Percentiles rank a stretch among this genome's conserved stretches.
These are phyloP conservation scores for Penicillium lagena DNA, from an alignment of 495 filamentous ascomycete genomes.

Conservation along the genomic window DNA sequence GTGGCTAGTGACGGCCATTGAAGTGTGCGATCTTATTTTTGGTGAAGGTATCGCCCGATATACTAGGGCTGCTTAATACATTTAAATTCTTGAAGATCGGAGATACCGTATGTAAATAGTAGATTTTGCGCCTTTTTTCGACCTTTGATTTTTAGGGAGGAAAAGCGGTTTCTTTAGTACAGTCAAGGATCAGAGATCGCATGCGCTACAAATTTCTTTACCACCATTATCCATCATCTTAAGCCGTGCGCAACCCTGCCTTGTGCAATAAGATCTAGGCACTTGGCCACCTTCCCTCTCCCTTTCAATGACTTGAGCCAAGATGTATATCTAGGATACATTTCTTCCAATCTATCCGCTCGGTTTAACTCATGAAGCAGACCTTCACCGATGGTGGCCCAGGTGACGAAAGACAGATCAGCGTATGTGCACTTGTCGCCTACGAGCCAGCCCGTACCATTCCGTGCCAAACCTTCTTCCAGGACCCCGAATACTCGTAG, in stretches of 20 bases:
- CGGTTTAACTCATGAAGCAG: neutral
- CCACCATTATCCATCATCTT: neutral
- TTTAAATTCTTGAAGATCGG: no score
- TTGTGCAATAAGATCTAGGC: neutral
- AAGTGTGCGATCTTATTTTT: no score
- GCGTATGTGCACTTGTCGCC: constrained; percentile 44
- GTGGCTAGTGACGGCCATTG: no score
- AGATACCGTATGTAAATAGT: no score
- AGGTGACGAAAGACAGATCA: constrained; percentile 43
- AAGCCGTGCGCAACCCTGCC: neutral
- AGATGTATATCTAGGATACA: neutral
- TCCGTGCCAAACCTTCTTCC: constrained; percentile 22
- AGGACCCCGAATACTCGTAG: constrained; percentile 41
- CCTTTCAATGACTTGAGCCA: neutral
- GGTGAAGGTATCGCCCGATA: no score
- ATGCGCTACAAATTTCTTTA: no score
- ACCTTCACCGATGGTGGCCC: constrained; percentile 5
- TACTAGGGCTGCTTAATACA: no score
- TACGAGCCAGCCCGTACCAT: constrained; percentile 36
- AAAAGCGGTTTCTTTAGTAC: no score
- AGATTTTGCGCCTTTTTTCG: no score
- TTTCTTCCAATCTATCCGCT: neutral
- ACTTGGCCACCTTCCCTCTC: neutral
- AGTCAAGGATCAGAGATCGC: no score
- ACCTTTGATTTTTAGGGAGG: no score